Base-by-base conservation (phyloP, 306 rosid species). In the Castanea crenata region DNA sequence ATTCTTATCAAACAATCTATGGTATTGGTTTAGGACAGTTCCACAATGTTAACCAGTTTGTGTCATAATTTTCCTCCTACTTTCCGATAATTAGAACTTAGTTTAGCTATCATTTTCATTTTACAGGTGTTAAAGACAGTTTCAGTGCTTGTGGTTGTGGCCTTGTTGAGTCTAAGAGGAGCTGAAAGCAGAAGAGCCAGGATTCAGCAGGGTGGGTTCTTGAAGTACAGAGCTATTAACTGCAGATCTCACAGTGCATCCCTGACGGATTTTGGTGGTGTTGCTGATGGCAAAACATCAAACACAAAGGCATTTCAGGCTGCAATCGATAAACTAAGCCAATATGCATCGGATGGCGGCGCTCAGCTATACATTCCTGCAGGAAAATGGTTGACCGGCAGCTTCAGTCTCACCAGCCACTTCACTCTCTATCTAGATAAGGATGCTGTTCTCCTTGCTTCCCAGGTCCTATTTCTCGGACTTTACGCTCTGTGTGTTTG, bases 351-450 rank as follows among this genome's bases (percentile, higher is more conserved):
- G 9, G 69, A 79, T 19, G 96, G 90, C 2, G 94, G 97, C 12
- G 77, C 96, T 49, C 89, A 83, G 31, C 83, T 92, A 2, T 85
- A 83, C 69, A 91, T 92, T 81, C 97, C 97, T 64, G 84, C 96
- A 1, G 97, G 97, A 15, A 92, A 86, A 81, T 92, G 96, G 92
- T 86, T 92, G 27, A 91, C 97, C 44, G 96, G 97, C 2, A 92
- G 96, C 81, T 92, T 92, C 88, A 86, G 73, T 65, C 89, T 88
- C 76, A 83, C 84, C 41, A 92, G 94, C 56, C 97, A 92, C 73
- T 92, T 92, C 86, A 90, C 97, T 29, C 85, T 92, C 0, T 88
- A 76, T 71, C 85, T 92, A 2, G 73, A 90, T 57, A 86, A 85
- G 81, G 91, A 89, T 76, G 94, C 97, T 74, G 85, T 89, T 78